phyloP scores from a whole-genome alignment of 164 flowering plant species.

The Liquidambar formosana region DNA sequence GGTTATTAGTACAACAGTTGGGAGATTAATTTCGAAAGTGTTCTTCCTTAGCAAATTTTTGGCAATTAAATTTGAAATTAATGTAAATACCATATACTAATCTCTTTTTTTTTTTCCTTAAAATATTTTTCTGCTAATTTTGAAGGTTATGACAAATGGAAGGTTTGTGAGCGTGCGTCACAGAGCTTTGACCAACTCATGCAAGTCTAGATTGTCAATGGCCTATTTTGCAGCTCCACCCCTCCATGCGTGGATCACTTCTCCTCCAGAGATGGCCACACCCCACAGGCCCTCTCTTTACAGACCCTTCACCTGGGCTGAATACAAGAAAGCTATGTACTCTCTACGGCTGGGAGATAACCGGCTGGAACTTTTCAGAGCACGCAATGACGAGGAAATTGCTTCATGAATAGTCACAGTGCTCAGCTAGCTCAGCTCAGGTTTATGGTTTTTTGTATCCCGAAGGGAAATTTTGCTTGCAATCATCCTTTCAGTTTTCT shows the following conservation, averaged over 20 bases:
- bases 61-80: too few relatives aligned
- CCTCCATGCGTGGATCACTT: slow-evolving; percentile 20
- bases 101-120: too few relatives aligned
- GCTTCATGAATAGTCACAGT: neutral
- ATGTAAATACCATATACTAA: too few relatives aligned
- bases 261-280: slow-evolving; percentile 25
- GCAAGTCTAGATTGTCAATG: slow-evolving; percentile 37
- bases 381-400: neutral
- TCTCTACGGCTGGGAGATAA: slow-evolving; percentile 34
- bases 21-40: too few relatives aligned
- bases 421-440: too few relatives aligned
- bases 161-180: slow-evolving; percentile 53
- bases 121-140: neutral
- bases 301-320: slow-evolving; percentile 51
- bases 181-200: slow-evolving; percentile 30
- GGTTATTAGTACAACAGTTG: too few relatives aligned
- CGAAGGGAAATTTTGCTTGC: slow-evolving; percentile 1
- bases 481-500: neutral
- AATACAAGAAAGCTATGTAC: slow-evolving; percentile 43
- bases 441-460: too few relatives aligned
- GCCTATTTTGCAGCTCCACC: slow-evolving; percentile 44
- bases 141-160: slow-evolving; percentile 55
- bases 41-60: too few relatives aligned
- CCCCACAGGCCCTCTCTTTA: slow-evolving; percentile 21
- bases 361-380: slow-evolving; percentile 33